Evolutionary conservation across 176 grass and related monocot species (phyloP).

Genomic region (Luzula sylvatica): DNA sequence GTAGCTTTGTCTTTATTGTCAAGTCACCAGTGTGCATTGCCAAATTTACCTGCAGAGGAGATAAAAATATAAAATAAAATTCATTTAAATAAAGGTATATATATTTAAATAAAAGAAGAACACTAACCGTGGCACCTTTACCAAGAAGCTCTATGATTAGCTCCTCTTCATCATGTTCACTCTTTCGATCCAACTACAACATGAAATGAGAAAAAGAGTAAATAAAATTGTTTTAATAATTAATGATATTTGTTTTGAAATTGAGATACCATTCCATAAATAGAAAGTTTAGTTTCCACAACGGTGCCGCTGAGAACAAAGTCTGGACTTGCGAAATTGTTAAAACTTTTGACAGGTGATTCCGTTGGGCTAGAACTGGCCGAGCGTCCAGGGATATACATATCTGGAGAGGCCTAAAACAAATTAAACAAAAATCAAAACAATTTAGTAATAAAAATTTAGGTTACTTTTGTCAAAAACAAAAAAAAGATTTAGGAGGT

Average conservation of each 20-base stretch:
- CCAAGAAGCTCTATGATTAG: slow-evolving; percentile 73
- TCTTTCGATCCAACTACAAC: slow-evolving; percentile 63
- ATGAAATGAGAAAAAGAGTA: slow-evolving; percentile 16
- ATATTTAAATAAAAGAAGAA: slow-evolving; percentile 12
- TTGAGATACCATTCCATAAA: slow-evolving; percentile 72
- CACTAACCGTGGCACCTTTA: slow-evolving; percentile 74
- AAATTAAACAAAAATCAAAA: slow-evolving; percentile 4
- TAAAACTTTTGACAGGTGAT: slow-evolving; percentile 42
- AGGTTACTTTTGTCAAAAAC: no score
- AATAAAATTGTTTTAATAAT: neutral
- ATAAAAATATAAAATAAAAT: slow-evolving; percentile 17
- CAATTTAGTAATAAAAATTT: slow-evolving; percentile 9
- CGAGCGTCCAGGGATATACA: slow-evolving; percentile 66
- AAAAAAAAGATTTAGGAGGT: slow-evolving; percentile 21
- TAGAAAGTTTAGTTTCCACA: slow-evolving; percentile 74
- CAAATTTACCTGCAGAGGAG: slow-evolving; percentile 70
- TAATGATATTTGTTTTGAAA: neutral
- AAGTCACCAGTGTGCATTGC: slow-evolving; percentile 53
- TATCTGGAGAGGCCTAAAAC: slow-evolving; percentile 57
- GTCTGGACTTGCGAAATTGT: slow-evolving; percentile 61
- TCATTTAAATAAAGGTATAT: no score
- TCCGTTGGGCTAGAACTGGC: slow-evolving; percentile 33
- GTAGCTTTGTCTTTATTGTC: slow-evolving; percentile 84
- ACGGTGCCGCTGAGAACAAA: slow-evolving; percentile 89
- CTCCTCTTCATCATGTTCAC: slow-evolving; percentile 44